These are phyloP conservation scores for Clarireedia paspali DNA, from an alignment of 2,329 filamentous ascomycete genomes.

Conservation along the genomic window DNA sequence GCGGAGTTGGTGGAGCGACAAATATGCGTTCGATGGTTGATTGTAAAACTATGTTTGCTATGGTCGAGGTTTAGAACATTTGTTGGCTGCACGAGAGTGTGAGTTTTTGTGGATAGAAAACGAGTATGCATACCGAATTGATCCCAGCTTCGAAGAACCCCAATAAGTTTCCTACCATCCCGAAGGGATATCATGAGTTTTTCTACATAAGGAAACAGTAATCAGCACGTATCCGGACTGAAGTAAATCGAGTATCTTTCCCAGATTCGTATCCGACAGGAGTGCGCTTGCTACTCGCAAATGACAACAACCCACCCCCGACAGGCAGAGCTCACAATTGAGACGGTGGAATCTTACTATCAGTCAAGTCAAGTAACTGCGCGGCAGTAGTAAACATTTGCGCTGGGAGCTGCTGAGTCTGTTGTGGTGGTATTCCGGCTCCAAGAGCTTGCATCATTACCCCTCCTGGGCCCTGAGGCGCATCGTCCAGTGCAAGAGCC, in stretches of 20 bases:
- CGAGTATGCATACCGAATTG: constrained; percentile 69
- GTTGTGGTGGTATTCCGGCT: constrained; percentile 19
- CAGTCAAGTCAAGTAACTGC: constrained; percentile 89
- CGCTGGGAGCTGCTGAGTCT: constrained; percentile 63
- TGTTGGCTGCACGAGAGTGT: constrained; percentile 3
- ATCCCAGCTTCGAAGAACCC: constrained; percentile 91
- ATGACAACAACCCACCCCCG: background rate
- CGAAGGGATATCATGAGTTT: constrained; percentile 88
- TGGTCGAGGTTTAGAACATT: constrained; percentile 3
- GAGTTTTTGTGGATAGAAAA: background rate
- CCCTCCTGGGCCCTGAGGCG: constrained; percentile 29
- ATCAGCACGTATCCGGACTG: constrained; percentile 1
- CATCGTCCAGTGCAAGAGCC: constrained; percentile 44
- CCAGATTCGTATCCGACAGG: background rate
- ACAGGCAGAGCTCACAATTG: background rate
- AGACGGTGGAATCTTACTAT: constrained; percentile 59
- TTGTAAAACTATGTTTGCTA: constrained; percentile 92
- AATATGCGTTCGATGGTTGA: constrained; percentile 88
- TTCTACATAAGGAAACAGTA: constrained; percentile 47
- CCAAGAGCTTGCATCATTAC: constrained; percentile 15
- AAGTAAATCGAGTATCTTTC: background rate
- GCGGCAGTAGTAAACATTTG: constrained; percentile 99
- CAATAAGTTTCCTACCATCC: constrained; percentile 89
- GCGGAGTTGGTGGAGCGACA: constrained; percentile 37
- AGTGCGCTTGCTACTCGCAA: no score